Conservation (phyloP, 768 basidiomycete species). For the Mycena floridula region DNA sequence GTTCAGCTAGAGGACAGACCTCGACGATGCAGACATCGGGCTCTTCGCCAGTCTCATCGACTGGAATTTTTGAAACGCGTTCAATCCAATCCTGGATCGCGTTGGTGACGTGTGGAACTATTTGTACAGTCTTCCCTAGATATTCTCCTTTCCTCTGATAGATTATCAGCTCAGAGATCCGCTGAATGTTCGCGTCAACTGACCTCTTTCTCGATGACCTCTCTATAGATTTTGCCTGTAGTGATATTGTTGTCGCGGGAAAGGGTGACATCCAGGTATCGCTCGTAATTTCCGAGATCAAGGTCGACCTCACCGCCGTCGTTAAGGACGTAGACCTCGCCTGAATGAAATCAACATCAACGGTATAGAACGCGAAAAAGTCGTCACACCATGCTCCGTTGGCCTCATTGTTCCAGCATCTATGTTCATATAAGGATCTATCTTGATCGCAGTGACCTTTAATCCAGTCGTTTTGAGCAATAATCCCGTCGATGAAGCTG, state of each 20-base stretch:
- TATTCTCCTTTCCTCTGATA: conserved; percentile 81
- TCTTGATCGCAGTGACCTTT: conserved; percentile 98
- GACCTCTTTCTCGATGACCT: conserved; percentile 97
- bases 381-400: conserved; percentile 87
- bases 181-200: conserved; percentile 24
- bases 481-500: conserved; percentile 95
- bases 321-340: conserved; percentile 97
- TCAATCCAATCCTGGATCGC: conserved; percentile 99
- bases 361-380: neutral
- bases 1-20: conserved; percentile 33
- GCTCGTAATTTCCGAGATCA: conserved; percentile 97
- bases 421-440: conserved; percentile 99
- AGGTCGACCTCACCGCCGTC: conserved; percentile 98
- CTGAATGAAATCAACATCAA: conserved; percentile 30
- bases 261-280: conserved; percentile 92
- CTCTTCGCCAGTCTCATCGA: conserved; percentile 87
- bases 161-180: conserved; percentile 4
- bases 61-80: conserved; percentile 88
- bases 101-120: conserved; percentile 93
- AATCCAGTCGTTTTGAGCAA: conserved; percentile 92
- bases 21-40: conserved; percentile 98
- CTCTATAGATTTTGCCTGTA: conserved; percentile 94
- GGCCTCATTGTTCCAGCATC: conserved; percentile 99
- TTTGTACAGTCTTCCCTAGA: conserved; percentile 97
- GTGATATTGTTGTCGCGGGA: conserved; percentile 97